phyloP scores from a whole-genome alignment of 441 rosid genomes.

The Gossypium gossypioides region DNA sequence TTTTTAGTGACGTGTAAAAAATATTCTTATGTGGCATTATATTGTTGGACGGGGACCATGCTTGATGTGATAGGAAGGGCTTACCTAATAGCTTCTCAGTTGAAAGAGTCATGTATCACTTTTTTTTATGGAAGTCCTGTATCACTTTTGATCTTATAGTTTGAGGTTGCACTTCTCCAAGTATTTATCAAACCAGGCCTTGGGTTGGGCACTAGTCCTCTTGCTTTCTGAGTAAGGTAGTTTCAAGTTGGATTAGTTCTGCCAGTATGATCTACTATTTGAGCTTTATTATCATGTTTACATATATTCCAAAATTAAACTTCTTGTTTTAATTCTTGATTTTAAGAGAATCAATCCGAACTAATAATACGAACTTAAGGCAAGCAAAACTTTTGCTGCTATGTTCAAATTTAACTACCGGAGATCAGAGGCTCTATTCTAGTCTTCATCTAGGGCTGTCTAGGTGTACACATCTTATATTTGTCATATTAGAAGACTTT shows the following conservation, averaged over 20 bases:
- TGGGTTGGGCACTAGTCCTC: neutral
- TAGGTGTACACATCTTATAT: neutral
- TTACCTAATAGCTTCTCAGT: no score
- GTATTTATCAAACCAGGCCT: neutral
- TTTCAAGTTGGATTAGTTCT: neutral
- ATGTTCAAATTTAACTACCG: neutral
- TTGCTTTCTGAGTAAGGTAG: neutral
- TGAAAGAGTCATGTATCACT: no score
- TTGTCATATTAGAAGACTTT: neutral
- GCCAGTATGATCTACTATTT: neutral
- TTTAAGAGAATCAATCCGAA: neutral
- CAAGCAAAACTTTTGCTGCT: neutral
- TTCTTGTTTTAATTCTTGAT: neutral
- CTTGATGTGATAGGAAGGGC: no score
- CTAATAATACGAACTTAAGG: neutral
- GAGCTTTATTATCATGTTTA: neutral
- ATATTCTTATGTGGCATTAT: no score
- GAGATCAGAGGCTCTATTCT: neutral
- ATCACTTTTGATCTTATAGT: neutral
- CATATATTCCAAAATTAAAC: neutral
- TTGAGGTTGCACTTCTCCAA: neutral
- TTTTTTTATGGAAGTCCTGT: neutral
- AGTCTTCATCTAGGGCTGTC: conserved; percentile 1
- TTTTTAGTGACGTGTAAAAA: no score
- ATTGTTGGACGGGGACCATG: no score